Conservation (phyloP, 148 eudicot genomes). For the Vaccinium macrocarpon region DNA sequence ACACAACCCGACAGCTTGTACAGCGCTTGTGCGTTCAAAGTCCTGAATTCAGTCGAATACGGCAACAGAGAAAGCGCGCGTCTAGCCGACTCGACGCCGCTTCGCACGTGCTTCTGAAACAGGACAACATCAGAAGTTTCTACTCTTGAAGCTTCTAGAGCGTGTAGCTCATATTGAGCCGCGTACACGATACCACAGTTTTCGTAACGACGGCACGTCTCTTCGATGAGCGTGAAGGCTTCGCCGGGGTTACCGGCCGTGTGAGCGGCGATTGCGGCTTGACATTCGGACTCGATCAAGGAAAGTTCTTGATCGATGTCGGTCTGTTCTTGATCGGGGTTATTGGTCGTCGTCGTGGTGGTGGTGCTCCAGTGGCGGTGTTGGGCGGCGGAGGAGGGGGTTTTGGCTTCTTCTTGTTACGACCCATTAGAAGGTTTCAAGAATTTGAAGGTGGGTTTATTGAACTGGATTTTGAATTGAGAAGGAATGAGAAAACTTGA, state of each 20-base stretch:
- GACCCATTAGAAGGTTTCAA: no score
- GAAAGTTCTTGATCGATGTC: neutral
- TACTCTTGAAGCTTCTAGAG: neutral
- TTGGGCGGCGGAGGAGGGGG: no score
- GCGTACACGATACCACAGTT: neutral
- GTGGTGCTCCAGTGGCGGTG: no score
- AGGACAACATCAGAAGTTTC: neutral
- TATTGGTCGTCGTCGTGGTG: neutral
- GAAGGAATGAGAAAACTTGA: no score
- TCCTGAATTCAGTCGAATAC: neutral
- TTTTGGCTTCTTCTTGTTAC: no score
- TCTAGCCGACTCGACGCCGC: neutral
- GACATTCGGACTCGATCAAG: neutral
- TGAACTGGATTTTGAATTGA: no score
- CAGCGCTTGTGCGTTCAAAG: neutral
- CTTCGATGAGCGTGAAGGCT: conserved; percentile 1
- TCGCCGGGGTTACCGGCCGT: neutral
- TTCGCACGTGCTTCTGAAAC: neutral
- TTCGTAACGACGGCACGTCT: neutral
- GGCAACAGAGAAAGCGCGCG: neutral
- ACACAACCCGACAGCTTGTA: neutral
- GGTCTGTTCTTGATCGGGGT: conserved; percentile 9
- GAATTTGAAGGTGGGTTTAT: no score
- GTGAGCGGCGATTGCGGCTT: neutral
- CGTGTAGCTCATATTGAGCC: neutral